These are phyloP conservation scores for Chalciporus sphaerocephalus DNA, from an alignment of 768 basidiomycete genomes.

Conservation along the genomic window DNA sequence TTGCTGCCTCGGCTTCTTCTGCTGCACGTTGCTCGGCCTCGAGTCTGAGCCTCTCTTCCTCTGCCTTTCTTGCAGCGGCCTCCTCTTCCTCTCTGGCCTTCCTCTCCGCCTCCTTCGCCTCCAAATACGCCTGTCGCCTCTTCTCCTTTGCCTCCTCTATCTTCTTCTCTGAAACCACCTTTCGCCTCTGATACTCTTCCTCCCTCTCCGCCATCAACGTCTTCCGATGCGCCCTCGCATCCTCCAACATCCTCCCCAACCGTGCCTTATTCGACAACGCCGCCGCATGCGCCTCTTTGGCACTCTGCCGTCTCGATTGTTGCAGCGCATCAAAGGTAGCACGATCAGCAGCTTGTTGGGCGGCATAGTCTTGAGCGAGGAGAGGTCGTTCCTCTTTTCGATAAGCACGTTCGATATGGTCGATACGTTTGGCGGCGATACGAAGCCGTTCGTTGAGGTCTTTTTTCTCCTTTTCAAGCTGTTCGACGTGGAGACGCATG, in stretches of 20 bases:
- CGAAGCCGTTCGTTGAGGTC: conserved; percentile 79
- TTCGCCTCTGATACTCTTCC: conserved; percentile 61
- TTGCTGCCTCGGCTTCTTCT: conserved; percentile 52
- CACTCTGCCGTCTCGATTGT: conserved; percentile 50
- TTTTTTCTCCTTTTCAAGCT: conserved; percentile 95
- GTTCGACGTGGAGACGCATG: conserved; percentile 86
- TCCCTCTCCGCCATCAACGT: conserved; percentile 53
- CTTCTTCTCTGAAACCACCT: conserved; percentile 52
- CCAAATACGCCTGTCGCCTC: conserved; percentile 56
- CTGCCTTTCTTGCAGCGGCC: conserved; percentile 18
- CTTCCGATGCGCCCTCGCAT: conserved; percentile 55
- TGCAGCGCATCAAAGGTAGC: conserved; percentile 62
- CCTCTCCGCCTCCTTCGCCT: conserved; percentile 49
- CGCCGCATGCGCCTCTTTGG: conserved; percentile 55
- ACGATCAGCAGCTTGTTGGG: conserved; percentile 76
- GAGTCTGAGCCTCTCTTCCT: conserved; percentile 41
- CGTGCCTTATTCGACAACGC: conserved; percentile 73
- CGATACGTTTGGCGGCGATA: conserved; percentile 82
- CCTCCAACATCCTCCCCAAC: conserved; percentile 65
- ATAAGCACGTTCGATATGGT: conserved; percentile 92
- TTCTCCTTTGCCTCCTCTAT: conserved; percentile 83
- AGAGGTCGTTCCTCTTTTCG: conserved; percentile 90
- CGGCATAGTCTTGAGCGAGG: conserved; percentile 78
- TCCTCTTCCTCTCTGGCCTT: conserved; percentile 25
- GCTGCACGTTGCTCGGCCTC: conserved; percentile 55